phyloP scores from a whole-genome alignment of 2,329 filamentous ascomycete genomes.

The Trichoderma polysporum region DNA sequence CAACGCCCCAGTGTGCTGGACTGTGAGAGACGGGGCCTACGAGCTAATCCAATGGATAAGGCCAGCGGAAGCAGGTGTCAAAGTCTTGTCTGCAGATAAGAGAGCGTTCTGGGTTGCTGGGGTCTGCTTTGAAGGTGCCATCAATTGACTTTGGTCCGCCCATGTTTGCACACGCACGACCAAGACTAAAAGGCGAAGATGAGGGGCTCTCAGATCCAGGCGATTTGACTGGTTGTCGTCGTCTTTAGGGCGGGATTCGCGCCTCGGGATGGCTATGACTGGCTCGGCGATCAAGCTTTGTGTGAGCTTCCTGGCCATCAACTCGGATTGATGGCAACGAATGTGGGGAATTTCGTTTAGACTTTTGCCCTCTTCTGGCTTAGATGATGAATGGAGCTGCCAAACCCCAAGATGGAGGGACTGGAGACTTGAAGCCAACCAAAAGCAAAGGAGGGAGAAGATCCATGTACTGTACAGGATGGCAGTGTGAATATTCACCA shows the following conservation, averaged over 20 bases:
- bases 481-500: neutral
- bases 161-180: slow-evolving; percentile 4
- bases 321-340: neutral
- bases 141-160: slow-evolving; percentile 9
- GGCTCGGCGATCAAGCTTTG: neutral
- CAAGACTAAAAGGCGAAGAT: neutral
- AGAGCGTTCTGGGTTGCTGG: too few relatives aligned
- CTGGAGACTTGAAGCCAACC: too few relatives aligned
- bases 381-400: neutral
- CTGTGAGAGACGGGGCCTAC: neutral
- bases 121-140: neutral
- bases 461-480: neutral
- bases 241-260: neutral
- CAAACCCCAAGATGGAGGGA: neutral
- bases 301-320: neutral
- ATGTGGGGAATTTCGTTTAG: neutral
- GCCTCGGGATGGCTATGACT: neutral
- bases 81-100: neutral
- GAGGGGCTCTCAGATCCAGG: neutral
- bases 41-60: neutral
- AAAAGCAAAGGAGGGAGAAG: neutral
- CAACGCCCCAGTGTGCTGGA: neutral
- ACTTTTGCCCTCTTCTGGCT: neutral
- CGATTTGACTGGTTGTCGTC: neutral
- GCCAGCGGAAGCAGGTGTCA: neutral